Evolutionary conservation across 768 basidiomycete species (phyloP), one percentile per base, ranked within the genome.

Genomic region (Suillus alpinus): DNA sequence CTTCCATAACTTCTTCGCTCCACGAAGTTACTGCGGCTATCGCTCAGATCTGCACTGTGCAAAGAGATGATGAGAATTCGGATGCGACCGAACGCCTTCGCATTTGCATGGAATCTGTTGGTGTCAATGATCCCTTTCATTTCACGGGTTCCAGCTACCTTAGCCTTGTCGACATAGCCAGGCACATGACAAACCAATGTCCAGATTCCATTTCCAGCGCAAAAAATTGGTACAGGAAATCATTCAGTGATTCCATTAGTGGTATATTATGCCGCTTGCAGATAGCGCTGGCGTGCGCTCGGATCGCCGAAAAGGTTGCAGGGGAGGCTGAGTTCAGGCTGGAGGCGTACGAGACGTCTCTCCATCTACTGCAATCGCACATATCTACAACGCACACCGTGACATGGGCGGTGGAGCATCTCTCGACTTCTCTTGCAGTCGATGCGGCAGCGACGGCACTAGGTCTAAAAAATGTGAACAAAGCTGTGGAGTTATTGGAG

Each of bases 401-500:
- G n/a, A 2, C 12, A 6, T 51, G 39, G 57, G 31, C 50, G 3
- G 57, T 47, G 29, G 44, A 58, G 31, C 57, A 36, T n/a, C 43
- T 58, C 12, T 34, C 40, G 10, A 26, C 31, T 12, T 44, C 57
- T 56, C 39, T 57, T 46, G 56, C 43, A 13, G 56, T 32, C 6
- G 56, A 57, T 32, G 56, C 40, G 4, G 56, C 56, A 12, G 37
- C 40, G 12, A 29, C 39, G 6, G 56, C 56, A 57, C 10, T 57
- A 3, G 20, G 23, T 49, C 23, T 40, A 49, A 5, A 8, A 14
- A 3, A 40, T 13, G 56, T 57, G 13, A 7, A 18, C 8, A 32
- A 18, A 40, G 39, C 56, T 49, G 56, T 57, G 14, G 40, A 57
- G 23, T 29, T 57, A 26, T 57, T 57, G 56, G 56, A 57, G 14